These are phyloP conservation scores for Passiflora organensis DNA, from an alignment of 345 rosid genomes.

Conservation along the genomic window DNA sequence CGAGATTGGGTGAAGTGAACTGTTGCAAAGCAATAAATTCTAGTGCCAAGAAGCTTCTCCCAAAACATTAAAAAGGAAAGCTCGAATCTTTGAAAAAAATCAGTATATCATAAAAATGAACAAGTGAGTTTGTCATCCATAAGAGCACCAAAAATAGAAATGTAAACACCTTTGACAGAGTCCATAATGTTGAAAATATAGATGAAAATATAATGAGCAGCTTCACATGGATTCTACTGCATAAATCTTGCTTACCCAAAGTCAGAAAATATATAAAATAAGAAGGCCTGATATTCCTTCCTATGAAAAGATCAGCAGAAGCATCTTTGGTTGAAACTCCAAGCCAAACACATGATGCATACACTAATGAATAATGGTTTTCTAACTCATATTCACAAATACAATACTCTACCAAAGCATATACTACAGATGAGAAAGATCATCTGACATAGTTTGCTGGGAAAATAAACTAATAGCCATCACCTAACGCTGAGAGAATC, in stretches of 20 bases:
- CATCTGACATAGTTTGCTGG: not conserved
- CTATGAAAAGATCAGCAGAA: too few relatives aligned
- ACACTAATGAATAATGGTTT: too few relatives aligned
- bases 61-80: not conserved
- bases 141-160: not conserved
- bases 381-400: not conserved
- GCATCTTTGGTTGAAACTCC: too few relatives aligned
- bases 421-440: not conserved
- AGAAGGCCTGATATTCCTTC: too few relatives aligned
- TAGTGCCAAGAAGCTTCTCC: not conserved
- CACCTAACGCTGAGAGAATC: not conserved
- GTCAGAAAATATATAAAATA: too few relatives aligned
- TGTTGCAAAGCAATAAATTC: not conserved
- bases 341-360: too few relatives aligned
- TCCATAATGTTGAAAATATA: not conserved
- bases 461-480: not conserved
- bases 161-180: too few relatives aligned
- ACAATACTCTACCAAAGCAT: not conserved
- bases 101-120: not conserved
- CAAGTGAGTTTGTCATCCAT: not conserved
- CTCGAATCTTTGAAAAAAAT: not conserved
- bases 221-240: not conserved
- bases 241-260: too few relatives aligned
- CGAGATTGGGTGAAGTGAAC: not conserved
- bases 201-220: not conserved